Conservation (phyloP, 257 asterid genomes). For the Solanum bulbocastanum region DNA sequence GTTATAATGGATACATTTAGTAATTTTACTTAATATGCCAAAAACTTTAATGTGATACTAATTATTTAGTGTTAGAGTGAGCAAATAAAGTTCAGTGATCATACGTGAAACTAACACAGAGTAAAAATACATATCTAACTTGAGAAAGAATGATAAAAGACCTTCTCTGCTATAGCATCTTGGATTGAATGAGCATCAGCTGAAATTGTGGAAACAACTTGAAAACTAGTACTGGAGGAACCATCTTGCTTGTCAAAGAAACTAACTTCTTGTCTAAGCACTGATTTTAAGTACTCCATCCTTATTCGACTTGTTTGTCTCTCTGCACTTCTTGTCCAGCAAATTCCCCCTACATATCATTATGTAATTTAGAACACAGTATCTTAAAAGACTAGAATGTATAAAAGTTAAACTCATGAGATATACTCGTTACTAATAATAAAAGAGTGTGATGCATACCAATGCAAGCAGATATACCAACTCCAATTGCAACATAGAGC, state of each 20-base stretch:
- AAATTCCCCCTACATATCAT: conserved; percentile 39
- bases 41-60: too few species aligned
- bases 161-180: conserved; percentile 75
- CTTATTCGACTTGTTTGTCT: conserved; percentile 63
- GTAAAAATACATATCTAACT: background rate
- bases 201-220: conserved; percentile 60
- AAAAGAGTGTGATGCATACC: conserved; percentile 21
- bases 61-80: background rate
- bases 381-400: background rate
- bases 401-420: background rate
- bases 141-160: background rate
- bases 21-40: background rate
- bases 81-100: background rate
- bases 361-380: background rate
- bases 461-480: conserved; percentile 55
- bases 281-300: conserved; percentile 49
- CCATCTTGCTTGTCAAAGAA: conserved; percentile 51
- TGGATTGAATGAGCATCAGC: conserved; percentile 59
- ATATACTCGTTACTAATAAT: background rate
- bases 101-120: background rate
- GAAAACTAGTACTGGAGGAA: conserved; percentile 45
- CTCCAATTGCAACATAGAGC: conserved; percentile 58
- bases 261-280: conserved; percentile 67
- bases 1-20: background rate
- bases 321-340: conserved; percentile 83